Conservation (phyloP, 2,329 filamentous ascomycete species). For the Xylaria multiplex region DNA sequence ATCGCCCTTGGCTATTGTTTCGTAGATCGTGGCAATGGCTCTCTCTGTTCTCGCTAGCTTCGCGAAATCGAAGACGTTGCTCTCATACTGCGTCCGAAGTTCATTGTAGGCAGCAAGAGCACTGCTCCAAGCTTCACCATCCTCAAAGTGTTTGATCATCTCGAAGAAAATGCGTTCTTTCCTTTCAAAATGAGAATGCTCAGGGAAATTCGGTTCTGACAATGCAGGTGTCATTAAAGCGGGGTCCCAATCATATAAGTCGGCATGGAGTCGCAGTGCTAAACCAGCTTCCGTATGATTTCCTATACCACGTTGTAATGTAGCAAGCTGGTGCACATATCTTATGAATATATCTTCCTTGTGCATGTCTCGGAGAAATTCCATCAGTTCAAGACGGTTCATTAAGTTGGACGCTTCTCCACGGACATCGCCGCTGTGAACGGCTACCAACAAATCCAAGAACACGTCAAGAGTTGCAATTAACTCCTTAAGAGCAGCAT, state of each 20-base stretch:
- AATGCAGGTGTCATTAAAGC: slow-evolving; percentile 72
- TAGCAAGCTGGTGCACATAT: slow-evolving; percentile 91
- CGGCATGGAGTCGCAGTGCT: slow-evolving; percentile 88
- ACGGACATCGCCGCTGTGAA: slow-evolving; percentile 78
- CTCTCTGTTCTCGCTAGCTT: slow-evolving; percentile 90
- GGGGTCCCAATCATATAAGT: slow-evolving; percentile 92
- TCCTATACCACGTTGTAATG: slow-evolving; percentile 76
- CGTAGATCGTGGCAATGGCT: slow-evolving; percentile 92
- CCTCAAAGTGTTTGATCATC: slow-evolving; percentile 94
- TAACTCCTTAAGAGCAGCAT: slow-evolving; percentile 78
- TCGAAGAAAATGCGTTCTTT: slow-evolving; percentile 93
- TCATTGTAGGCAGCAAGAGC: slow-evolving; percentile 90
- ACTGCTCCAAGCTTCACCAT: slow-evolving; percentile 92
- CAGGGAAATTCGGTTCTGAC: slow-evolving; percentile 78
- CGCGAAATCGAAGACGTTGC: slow-evolving; percentile 86
- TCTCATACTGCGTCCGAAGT: slow-evolving; percentile 89
- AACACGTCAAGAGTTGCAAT: slow-evolving; percentile 89
- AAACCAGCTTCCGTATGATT: slow-evolving; percentile 90
- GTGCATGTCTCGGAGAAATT: slow-evolving; percentile 95
- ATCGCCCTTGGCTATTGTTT: slow-evolving; percentile 84
- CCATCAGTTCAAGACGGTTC: slow-evolving; percentile 90
- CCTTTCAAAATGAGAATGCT: slow-evolving; percentile 88
- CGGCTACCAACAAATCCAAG: slow-evolving; percentile 87
- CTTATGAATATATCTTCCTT: slow-evolving; percentile 97
- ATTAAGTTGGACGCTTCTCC: slow-evolving; percentile 85